Base-by-base conservation (phyloP, 2,329 filamentous ascomycete genomes). In the Hypocreales sp. region DNA sequence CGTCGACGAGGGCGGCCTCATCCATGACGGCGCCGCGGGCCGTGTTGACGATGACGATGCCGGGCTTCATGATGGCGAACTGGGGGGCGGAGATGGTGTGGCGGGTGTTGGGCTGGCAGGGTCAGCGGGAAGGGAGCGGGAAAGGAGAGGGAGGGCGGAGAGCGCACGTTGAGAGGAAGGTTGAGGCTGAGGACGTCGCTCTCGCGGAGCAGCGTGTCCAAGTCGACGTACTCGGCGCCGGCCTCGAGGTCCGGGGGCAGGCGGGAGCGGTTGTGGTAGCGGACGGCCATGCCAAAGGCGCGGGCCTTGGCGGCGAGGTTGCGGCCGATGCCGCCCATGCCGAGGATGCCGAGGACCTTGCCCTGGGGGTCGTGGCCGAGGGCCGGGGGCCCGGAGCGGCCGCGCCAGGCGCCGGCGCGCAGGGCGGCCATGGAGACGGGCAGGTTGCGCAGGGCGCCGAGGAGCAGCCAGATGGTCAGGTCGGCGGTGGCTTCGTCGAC, bases 401-500 rank as follows among this genome's bases (percentile, higher is more conserved):
- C 79, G 28, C 70, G 64, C 77, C 79, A 92, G 31, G 69, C 55
- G 1, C 75, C 72, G 14, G 63, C 56, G 20, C 82, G 70, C 8
- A 87, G 60, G 9, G 66, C 60, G 4, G 62, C 44, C 61, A 90
- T 78, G 27, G 68, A 63, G 2, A 61, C 53, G 43, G 76, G 74
- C 43, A 87, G 73, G 45, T 79, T 77, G 27, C 83, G 67, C 33
- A 92, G 60, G 7, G 81, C 78, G 11, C 82, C 83, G 25, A 92
- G 60, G 36, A 92, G 74, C 4, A 92, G 62, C 47, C 83, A 92
- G 45, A 92, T 73, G 42, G 68, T 78, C 7, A 73, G 65, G 49
- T 92, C 83, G 30, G 83, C 83, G 0, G 83, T 92, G 20, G 81
- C 72, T 47, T 90, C 79, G 48, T 90, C 75, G 23, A 84, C 79